These are phyloP conservation scores for Xylaria multiplex DNA, from an alignment of 2,329 filamentous ascomycete genomes.

Conservation along the genomic window DNA sequence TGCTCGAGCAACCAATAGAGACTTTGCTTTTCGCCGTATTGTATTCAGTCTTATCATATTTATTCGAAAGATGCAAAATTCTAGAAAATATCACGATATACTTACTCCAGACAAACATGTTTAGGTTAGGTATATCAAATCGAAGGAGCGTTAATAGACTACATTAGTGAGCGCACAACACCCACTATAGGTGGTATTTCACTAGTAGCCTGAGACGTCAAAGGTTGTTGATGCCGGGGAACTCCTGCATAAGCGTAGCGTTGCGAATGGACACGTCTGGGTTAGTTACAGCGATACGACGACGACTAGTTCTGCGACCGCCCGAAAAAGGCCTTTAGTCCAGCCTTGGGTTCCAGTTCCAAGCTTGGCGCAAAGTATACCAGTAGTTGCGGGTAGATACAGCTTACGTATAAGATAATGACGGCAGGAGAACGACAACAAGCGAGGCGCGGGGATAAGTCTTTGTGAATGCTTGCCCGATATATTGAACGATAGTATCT, in stretches of 20 bases:
- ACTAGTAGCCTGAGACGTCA: background rate
- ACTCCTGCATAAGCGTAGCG: constrained; percentile 12
- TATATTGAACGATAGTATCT: background rate
- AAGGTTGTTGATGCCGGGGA: constrained; percentile 14
- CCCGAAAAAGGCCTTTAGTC: constrained; percentile 41
- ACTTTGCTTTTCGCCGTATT: background rate
- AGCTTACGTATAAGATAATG: constrained; percentile 1
- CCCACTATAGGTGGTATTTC: background rate
- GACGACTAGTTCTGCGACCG: constrained; percentile 42
- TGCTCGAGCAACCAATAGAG: background rate
- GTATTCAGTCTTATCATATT: background rate
- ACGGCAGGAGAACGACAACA: constrained; percentile 1
- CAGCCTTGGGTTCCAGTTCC: constrained; percentile 34
- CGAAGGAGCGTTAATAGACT: no score
- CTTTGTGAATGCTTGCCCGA: background rate
- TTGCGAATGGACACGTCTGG: constrained; percentile 3
- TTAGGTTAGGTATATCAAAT: no score
- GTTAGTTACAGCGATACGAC: constrained; percentile 9
- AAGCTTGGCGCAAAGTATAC: constrained; percentile 23
- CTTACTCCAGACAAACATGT: no score
- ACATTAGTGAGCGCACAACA: no score
- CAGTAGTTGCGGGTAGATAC: constrained; percentile 10
- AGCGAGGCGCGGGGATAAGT: background rate
- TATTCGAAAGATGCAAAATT: background rate
- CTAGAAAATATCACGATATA: background rate